Evolutionary conservation across 805 yeast species (phyloP).

Genomic region (Yarrowia bubula): DNA sequence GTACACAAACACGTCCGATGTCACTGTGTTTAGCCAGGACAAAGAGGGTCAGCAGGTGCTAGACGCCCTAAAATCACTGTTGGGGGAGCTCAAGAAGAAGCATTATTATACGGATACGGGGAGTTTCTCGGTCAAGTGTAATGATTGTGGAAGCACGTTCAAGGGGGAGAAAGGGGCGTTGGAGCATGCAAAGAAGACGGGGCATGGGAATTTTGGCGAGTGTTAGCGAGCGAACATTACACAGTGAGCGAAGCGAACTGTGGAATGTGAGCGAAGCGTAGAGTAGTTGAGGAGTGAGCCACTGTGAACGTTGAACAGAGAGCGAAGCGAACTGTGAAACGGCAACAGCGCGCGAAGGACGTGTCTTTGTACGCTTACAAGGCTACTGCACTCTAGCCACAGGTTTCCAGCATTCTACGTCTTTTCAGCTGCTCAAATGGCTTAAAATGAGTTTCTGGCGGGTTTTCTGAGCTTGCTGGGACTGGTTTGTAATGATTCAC

Average conservation of each 20-base stretch:
- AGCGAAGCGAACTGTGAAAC: background rate
- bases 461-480: too few species aligned
- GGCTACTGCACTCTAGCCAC: too few species aligned
- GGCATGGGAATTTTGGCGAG: constrained; percentile 64
- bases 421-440: too few species aligned
- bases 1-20: constrained; percentile 36
- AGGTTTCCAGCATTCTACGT: too few species aligned
- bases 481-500: too few species aligned
- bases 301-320: too few species aligned
- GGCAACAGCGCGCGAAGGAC: background rate
- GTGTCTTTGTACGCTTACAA: too few species aligned
- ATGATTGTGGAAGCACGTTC: constrained; percentile 51
- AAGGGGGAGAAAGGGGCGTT: constrained; percentile 65
- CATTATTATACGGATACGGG: constrained; percentile 68
- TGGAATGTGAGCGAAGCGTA: background rate
- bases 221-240: background rate
- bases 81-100: constrained; percentile 46
- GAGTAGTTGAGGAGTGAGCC: background rate
- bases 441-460: too few species aligned
- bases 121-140: constrained; percentile 56
- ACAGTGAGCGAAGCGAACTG: background rate
- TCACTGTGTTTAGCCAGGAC: constrained; percentile 45
- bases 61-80: constrained; percentile 44
- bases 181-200: constrained; percentile 60
- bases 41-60: constrained; percentile 41